phyloP scores from a whole-genome alignment of 805 yeast genomes.

The Tetrapisispora namnaoensis region DNA sequence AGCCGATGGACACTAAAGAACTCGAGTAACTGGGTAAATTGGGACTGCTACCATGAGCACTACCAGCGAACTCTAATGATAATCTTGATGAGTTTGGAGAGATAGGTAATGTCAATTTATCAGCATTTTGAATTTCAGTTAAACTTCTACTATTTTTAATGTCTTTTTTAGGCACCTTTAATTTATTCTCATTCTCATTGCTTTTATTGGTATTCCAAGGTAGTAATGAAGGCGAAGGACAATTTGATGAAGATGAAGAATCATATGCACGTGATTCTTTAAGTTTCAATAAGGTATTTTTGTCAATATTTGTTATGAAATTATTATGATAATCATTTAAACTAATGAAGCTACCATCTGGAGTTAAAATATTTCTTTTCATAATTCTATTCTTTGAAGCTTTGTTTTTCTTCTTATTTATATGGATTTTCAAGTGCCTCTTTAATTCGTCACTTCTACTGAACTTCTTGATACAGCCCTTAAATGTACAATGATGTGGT shows the following conservation, averaged over 20 bases:
- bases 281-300: not conserved
- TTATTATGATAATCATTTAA: slow-evolving; percentile 1
- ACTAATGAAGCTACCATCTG: slow-evolving; percentile 1
- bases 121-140: not conserved
- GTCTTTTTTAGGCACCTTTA: not conserved
- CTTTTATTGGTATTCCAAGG: not conserved
- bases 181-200: not conserved
- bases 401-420: slow-evolving; percentile 7
- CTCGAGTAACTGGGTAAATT: not conserved
- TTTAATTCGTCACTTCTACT: slow-evolving; percentile 79
- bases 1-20: not conserved
- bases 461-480: slow-evolving; percentile 76
- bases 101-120: not conserved
- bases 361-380: not conserved
- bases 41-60: not conserved
- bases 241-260: not conserved
- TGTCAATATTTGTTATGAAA: slow-evolving; percentile 3
- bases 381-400: slow-evolving; percentile 1
- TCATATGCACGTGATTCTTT: not conserved
- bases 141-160: not conserved
- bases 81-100: slow-evolving; percentile 1
- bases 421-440: slow-evolving; percentile 74
- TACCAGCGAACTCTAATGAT: not conserved
- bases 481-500: slow-evolving; percentile 76
- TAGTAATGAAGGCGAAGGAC: not conserved